Conservation (phyloP, 352 stramenopile genomes). For the Blastocystis sp. region DNA sequence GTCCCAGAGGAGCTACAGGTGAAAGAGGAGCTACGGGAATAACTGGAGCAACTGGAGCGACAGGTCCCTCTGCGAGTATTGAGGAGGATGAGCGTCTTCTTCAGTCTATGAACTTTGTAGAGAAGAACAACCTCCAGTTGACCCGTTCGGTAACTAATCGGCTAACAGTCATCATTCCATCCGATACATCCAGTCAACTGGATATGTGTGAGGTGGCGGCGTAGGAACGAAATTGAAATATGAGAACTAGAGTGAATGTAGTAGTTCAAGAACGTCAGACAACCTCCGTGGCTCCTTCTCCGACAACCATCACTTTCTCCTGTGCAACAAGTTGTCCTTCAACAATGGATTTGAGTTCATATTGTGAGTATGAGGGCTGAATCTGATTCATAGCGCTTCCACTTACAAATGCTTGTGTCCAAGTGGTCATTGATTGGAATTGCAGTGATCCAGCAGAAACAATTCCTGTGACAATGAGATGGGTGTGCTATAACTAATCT, state of each 20-base stretch:
- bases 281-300: neutral
- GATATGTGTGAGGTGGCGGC: neutral
- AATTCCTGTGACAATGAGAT: constrained; percentile 17
- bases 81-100: neutral
- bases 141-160: neutral
- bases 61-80: neutral
- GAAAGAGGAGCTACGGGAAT: neutral
- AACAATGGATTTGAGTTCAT: neutral
- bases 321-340: neutral
- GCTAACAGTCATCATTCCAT: neutral
- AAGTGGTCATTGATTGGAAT: constrained; percentile 29
- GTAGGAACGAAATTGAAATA: neutral
- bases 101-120: constrained; percentile 12
- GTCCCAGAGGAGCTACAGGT: constrained; percentile 6
- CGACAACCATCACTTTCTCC: neutral
- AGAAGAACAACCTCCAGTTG: constrained; percentile 40
- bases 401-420: neutral
- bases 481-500: constrained; percentile 49
- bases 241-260: constrained; percentile 17
- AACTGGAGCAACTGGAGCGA: constrained; percentile 20
- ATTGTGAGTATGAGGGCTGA: neutral
- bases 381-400: constrained; percentile 14
- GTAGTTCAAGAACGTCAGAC: constrained; percentile 19
- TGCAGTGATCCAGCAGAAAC: neutral
- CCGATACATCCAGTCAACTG: neutral